Conservation (phyloP, 371 early-diverging fungal genomes). For the Mucor ambiguus region DNA sequence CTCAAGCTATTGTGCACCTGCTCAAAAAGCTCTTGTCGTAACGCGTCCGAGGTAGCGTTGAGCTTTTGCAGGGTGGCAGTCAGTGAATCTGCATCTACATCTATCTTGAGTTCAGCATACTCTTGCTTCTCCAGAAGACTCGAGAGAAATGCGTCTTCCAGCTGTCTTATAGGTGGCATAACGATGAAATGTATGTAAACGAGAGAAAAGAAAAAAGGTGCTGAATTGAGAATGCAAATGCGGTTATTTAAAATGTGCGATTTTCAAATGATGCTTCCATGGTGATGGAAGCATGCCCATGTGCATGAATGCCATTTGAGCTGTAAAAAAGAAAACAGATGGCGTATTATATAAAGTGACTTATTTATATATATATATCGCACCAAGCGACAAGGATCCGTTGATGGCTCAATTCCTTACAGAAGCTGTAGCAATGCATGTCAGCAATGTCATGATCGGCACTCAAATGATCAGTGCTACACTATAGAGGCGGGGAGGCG, state of each 20-base stretch:
- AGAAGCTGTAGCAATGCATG: too few relatives aligned
- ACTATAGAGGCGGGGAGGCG: too few relatives aligned
- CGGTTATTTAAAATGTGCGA: background rate
- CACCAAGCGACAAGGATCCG: too few relatives aligned
- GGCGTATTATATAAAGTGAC: too few relatives aligned
- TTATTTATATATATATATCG: too few relatives aligned
- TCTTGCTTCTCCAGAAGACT: slow-evolving; percentile 13
- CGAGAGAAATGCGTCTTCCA: slow-evolving; percentile 26
- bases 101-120: background rate
- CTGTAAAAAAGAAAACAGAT: too few relatives aligned
- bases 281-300: too few relatives aligned
- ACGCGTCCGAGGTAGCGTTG: slow-evolving; percentile 18
- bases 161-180: slow-evolving; percentile 24
- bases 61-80: slow-evolving; percentile 12
- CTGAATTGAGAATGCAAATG: background rate
- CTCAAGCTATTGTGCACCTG: slow-evolving; percentile 19
- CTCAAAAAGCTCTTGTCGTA: slow-evolving; percentile 21
- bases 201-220: background rate
- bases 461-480: too few relatives aligned
- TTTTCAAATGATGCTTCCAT: background rate
- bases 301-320: too few relatives aligned
- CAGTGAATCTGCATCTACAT: slow-evolving; percentile 12
- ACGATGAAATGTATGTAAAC: background rate
- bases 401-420: too few relatives aligned
- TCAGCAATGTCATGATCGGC: too few relatives aligned